A percentile compares a stretch with the other conserved stretches of the same genome.
These are phyloP conservation scores for Talaromyces marneffei DNA, from an alignment of 2,329 filamentous ascomycete species.

Conservation along the genomic window DNA sequence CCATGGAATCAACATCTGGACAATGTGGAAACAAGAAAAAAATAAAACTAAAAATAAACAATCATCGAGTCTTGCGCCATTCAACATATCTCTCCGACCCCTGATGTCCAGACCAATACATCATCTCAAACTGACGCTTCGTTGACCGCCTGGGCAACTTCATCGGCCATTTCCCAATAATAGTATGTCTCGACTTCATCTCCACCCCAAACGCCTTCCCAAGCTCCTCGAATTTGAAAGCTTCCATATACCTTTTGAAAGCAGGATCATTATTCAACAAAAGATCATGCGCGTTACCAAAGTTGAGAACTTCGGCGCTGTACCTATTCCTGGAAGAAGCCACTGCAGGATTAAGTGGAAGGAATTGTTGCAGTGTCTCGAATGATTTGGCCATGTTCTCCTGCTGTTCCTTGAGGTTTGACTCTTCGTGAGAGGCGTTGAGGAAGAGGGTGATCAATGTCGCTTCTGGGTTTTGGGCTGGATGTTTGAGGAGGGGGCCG, in stretches of 20 bases:
- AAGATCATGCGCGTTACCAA: not conserved
- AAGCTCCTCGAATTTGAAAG: not conserved
- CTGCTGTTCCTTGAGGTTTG: not conserved
- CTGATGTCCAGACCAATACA: conserved; percentile 6
- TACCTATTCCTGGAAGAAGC: not conserved
- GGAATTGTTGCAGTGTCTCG: conserved; percentile 3
- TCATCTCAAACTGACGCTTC: conserved; percentile 29
- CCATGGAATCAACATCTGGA: too few species aligned
- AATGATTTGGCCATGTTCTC: not conserved
- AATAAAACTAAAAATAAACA: too few species aligned
- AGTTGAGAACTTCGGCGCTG: not conserved
- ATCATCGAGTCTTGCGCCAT: conserved; percentile 26
- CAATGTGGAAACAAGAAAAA: too few species aligned
- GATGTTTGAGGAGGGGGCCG: conserved; percentile 29
- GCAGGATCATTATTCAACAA: conserved; percentile 11
- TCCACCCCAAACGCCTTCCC: conserved; percentile 13
- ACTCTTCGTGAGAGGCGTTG: conserved; percentile 28
- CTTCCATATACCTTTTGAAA: conserved; percentile 13
- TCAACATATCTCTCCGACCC: conserved; percentile 31
- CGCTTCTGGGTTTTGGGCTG: conserved; percentile 33
- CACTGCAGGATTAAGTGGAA: conserved; percentile 4
- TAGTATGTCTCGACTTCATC: conserved; percentile 27
- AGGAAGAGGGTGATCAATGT: conserved; percentile 41
- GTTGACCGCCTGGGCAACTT: conserved; percentile 13
- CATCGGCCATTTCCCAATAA: conserved; percentile 20